These are phyloP conservation scores for Nephromyces sp. DNA, from an alignment of 169 alveolate species.

Conservation along the genomic window DNA sequence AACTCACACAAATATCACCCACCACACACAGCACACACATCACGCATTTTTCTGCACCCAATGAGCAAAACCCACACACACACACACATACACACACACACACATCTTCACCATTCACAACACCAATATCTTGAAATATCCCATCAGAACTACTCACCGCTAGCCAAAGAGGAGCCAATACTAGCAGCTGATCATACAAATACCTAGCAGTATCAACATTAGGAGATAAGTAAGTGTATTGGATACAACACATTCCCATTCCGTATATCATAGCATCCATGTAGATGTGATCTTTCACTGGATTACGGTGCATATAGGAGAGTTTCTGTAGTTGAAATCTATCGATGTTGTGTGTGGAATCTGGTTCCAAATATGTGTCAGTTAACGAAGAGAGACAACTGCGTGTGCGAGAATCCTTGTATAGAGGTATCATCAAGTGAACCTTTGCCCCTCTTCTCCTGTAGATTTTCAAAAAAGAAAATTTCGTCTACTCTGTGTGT, in stretches of 20 bases:
- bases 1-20: too few species aligned
- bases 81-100: too few species aligned
- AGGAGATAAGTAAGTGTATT: constrained; percentile 54
- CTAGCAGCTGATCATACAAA: constrained; percentile 82
- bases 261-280: constrained; percentile 93
- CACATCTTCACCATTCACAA: too few species aligned
- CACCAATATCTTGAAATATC: background rate
- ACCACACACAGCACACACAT: too few species aligned
- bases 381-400: too few species aligned
- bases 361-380: too few species aligned
- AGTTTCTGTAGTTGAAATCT: constrained; percentile 27
- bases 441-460: constrained; percentile 27
- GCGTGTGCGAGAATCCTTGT: too few species aligned
- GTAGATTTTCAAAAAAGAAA: background rate
- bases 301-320: too few species aligned
- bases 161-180: constrained; percentile 79
- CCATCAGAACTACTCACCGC: constrained; percentile 60
- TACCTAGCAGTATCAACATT: constrained; percentile 54
- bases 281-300: constrained; percentile 69
- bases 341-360: background rate
- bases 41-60: too few species aligned
- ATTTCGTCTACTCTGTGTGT: too few species aligned
- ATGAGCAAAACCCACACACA: too few species aligned
- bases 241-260: constrained; percentile 88
- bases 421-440: constrained; percentile 7